Evolutionary conservation across 305 asterid species (phyloP).

Genomic region (Ruellia speciosa): DNA sequence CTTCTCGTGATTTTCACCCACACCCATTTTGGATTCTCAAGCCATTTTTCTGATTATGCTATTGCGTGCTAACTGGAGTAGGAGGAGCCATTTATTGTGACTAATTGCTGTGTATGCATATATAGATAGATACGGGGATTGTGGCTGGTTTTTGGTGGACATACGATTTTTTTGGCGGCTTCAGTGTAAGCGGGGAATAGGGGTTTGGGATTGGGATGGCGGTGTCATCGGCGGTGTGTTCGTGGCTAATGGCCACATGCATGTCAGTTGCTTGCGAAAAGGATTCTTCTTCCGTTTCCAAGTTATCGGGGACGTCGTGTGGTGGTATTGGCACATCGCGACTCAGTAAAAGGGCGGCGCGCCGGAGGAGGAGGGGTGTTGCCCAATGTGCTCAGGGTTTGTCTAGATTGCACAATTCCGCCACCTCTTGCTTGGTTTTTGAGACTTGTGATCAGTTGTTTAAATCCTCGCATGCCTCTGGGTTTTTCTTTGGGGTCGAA

Average conservation of each 20-base stretch:
- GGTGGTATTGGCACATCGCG: slow-evolving; percentile 21
- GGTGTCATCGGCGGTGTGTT: slow-evolving; percentile 48
- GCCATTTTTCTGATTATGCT: background rate
- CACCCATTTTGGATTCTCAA: slow-evolving; percentile 7
- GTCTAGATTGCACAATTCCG: slow-evolving; percentile 33
- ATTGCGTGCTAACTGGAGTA: too few relatives aligned
- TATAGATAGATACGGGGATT: too few relatives aligned
- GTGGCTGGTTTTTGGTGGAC: background rate
- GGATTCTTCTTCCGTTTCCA: slow-evolving; percentile 37
- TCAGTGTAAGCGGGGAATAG: slow-evolving; percentile 32
- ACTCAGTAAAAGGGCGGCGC: slow-evolving; percentile 37
- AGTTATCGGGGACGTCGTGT: slow-evolving; percentile 29
- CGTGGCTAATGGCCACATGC: slow-evolving; percentile 79
- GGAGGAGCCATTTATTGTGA: too few relatives aligned
- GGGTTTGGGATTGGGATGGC: slow-evolving; percentile 42
- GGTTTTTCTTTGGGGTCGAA: slow-evolving; percentile 37
- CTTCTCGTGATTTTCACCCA: slow-evolving; percentile 32
- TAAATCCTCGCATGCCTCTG: slow-evolving; percentile 31
- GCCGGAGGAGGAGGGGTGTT: slow-evolving; percentile 42
- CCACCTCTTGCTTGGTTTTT: slow-evolving; percentile 45
- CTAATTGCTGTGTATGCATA: too few relatives aligned
- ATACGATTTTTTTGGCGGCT: slow-evolving; percentile 6
- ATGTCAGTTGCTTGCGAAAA: slow-evolving; percentile 57
- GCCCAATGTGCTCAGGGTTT: slow-evolving; percentile 26
- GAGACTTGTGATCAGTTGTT: slow-evolving; percentile 51